A percentile compares a stretch with the other conserved stretches of the same genome.
Conservation (phyloP, 1,284 basidiomycete genomes). For the Pisolithus thermaeus region DNA sequence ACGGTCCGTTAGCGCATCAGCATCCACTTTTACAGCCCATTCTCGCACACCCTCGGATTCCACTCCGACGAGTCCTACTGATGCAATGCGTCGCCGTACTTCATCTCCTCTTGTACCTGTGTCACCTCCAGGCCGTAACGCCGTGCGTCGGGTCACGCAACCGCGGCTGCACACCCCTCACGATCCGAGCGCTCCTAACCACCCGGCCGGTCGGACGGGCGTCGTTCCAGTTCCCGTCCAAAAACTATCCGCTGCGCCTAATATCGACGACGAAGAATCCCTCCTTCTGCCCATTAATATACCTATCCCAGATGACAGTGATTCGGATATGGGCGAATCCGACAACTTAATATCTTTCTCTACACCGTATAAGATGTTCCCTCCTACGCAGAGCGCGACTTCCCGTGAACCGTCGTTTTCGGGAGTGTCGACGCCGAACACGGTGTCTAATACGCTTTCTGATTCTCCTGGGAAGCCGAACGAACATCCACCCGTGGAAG, state of each 20-base stretch:
- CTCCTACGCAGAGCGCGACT: conserved; percentile 21
- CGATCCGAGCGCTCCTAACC: conserved; percentile 34
- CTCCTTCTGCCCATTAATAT: conserved; percentile 63
- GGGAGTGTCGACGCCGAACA: conserved; percentile 41
- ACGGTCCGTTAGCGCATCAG: conserved; percentile 34
- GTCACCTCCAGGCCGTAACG: conserved; percentile 33
- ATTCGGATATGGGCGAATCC: conserved; percentile 55
- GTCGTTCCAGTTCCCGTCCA: conserved; percentile 30
- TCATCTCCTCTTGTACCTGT: conserved; percentile 46
- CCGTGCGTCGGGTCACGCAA: conserved; percentile 42
- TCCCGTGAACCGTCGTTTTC: conserved; percentile 40
- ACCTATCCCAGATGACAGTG: conserved; percentile 67
- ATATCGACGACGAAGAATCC: conserved; percentile 49
- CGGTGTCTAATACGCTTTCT: conserved; percentile 52
- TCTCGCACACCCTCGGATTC: conserved; percentile 42
- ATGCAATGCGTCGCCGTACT: conserved; percentile 39
- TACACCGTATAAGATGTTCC: conserved; percentile 54
- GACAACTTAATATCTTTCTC: conserved; percentile 68
- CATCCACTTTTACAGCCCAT: conserved; percentile 30
- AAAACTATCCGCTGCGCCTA: conserved; percentile 36
- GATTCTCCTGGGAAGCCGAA: conserved; percentile 41
- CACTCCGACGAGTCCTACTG: conserved; percentile 36
- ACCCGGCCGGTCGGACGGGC: conserved; percentile 18
- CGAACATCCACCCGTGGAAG: conserved; percentile 63
- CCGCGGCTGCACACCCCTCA: conserved; percentile 42